Base-by-base conservation (phyloP, 768 basidiomycete genomes). In the Tulasnella sp. region DNA sequence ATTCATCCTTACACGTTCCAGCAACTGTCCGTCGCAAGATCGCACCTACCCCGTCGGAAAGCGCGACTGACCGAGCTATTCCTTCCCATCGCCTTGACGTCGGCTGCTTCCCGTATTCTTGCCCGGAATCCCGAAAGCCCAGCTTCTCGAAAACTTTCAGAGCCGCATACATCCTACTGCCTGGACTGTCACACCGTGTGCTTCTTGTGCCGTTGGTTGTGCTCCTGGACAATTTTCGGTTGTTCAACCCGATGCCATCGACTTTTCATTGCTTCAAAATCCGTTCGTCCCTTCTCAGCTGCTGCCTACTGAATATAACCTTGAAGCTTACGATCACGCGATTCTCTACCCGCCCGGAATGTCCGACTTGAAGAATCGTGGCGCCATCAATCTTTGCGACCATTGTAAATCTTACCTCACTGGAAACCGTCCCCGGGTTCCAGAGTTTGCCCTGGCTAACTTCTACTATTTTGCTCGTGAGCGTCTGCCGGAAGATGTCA, bases 391-490 rank as follows among this genome's bases (percentile, higher is more conserved):
- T 22, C 14, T 72, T 20, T 72, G 69, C 24, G 31, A 24, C 40
- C 31, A 12, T 14, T 72, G 69, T 72, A 41, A 31, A 41, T 31
- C 28, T 31, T 31, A 31, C 9, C 69, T 72, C 31, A 72, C 69
- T 24, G 69, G 69, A 12, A 11, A 31, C 31, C 3, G 40, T 12
- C 69, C 69, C 9, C 40, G 31, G 3, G 40, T 41, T 72, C 69
- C 69, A 11, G 69, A 72, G 40, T 72, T 72, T 41, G 69, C 69
- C 28, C 40, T 72, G 12, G 69, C 69, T 2, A 72, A 72, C 40
- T 72, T 31, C 18, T 72, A 72, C 40, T 72, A 72, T 41, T 72
- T 31, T 72, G 69, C 69, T 16, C 69, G 69, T 31, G 69, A 72
- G 14, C 69, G 69, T 20, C 69, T 72, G 2, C 69, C 69, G 5